Evolutionary conservation across 2,329 filamentous ascomycete species (phyloP).

Genomic region (Aureobasidium melanogenum): DNA sequence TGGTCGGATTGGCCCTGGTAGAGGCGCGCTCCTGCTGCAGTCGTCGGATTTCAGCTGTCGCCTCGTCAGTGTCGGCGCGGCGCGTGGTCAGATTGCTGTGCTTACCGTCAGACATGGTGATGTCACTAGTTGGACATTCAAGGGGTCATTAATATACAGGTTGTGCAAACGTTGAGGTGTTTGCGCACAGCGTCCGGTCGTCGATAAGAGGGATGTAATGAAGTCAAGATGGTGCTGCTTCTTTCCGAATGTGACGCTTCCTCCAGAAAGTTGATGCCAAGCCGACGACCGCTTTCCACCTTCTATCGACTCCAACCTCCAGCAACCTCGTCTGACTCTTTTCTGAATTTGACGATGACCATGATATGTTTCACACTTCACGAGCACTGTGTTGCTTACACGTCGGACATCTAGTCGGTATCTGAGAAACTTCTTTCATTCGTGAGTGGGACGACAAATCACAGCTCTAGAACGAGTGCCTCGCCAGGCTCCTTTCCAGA

Average conservation of each 20-base stretch:
- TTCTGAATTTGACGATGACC: not conserved
- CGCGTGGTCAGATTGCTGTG: not conserved
- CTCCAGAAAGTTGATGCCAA: slow-evolving; percentile 3
- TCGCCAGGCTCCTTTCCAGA: not conserved
- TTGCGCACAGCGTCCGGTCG: not conserved
- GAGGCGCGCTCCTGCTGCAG: slow-evolving; percentile 87
- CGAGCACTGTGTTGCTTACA: not conserved
- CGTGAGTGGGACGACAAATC: not conserved
- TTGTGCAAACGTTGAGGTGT: not conserved
- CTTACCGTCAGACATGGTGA: slow-evolving; percentile 12
- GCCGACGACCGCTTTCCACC: not conserved
- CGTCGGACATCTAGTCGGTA: not conserved
- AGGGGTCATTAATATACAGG: slow-evolving; percentile 1
- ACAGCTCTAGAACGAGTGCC: not conserved
- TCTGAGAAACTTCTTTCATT: not conserved
- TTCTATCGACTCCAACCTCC: not conserved
- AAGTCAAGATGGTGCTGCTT: not conserved
- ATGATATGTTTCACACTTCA: not conserved
- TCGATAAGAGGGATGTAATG: not conserved
- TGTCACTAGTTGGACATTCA: not conserved
- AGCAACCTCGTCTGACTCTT: not conserved
- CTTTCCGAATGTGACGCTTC: slow-evolving; percentile 5
- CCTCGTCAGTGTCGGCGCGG: slow-evolving; percentile 5
- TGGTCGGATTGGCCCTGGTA: slow-evolving; percentile 75
- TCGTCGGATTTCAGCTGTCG: slow-evolving; percentile 33